Evolutionary conservation across 2,329 filamentous ascomycete genomes (phyloP), one percentile per base, ranked within the genome.

Genomic region (Ophiocordyceps robertsii): DNA sequence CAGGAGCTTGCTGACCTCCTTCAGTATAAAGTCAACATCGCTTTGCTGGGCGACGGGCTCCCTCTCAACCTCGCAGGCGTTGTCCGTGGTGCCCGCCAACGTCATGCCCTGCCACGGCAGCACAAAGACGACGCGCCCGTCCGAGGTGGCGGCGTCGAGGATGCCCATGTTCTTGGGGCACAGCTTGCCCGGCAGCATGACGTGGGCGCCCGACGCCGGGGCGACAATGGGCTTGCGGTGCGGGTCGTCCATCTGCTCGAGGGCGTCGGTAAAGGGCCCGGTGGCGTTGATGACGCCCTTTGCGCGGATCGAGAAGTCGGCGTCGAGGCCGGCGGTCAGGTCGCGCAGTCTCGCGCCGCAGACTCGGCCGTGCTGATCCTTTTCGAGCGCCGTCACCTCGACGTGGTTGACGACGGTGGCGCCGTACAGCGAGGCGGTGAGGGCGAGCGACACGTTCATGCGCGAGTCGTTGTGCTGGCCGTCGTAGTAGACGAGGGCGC

Each of bases 91-190:
- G 51, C 84, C 84, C 40, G 85, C 84, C 47, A 92, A 84, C 7
- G 85, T 90, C 67, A 85, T 85, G 42, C 84, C 84, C 61, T 90
- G 82, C 84, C 84, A 92, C 8, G 84, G 84, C 41, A 92, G 69
- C 60, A 92, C 87, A 69, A 92, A 92, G 53, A 92, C 84, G 49
- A 92, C 84, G 55, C 84, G 78, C n/a, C 84, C 84, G 54, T 92
- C 84, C 1, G 84, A 89, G 3, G 85, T 88, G 35, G 76, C 74
- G 3, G 85, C 84, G 52, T 90, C 84, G 49, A 92, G 84, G 40
- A 92, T 69, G 47, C 84, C 84, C 80, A 90, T 89, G 56, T 84
- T 78, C 43, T 80, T 74, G 42, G 85, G 84, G 57, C 80, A 84
- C 64, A 82, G 83, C 63, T 83, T 83, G 43, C 83, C 82, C 19